phyloP scores from a whole-genome alignment of 441 rosid species.

The Metrosideros polymorpha region DNA sequence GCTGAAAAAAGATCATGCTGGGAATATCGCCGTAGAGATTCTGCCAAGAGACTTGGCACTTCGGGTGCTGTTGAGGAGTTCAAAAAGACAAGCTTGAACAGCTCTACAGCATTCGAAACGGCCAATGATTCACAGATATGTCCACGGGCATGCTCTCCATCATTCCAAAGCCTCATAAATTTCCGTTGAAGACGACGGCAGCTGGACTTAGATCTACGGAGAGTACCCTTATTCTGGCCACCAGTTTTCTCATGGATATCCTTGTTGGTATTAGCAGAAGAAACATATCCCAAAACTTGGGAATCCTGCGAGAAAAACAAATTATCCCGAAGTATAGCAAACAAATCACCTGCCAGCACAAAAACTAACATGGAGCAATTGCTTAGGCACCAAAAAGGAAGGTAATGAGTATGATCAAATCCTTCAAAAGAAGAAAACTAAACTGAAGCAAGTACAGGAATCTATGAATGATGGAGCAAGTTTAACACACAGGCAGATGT shows the following conservation, averaged over 20 bases:
- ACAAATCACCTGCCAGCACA: not conserved
- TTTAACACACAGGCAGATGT: not conserved
- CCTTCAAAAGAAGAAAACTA: not conserved
- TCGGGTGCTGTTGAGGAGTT: slow-evolving; percentile 66
- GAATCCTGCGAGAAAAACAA: slow-evolving; percentile 21
- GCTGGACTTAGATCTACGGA: slow-evolving; percentile 37
- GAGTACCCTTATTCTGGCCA: slow-evolving; percentile 33
- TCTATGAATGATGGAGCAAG: not conserved
- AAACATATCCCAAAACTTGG: slow-evolving; percentile 34
- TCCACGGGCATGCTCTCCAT: slow-evolving; percentile 34
- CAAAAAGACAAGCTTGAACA: slow-evolving; percentile 88
- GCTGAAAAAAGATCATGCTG: slow-evolving; percentile 95
- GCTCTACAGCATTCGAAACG: slow-evolving; percentile 87
- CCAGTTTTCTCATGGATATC: slow-evolving; percentile 18
- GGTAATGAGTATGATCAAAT: not conserved
- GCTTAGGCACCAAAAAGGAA: not conserved
- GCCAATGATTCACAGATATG: slow-evolving; percentile 71
- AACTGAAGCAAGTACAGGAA: not conserved
- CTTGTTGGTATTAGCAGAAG: slow-evolving; percentile 26
- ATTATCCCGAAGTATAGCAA: not conserved
- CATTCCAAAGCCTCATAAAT: slow-evolving; percentile 47
- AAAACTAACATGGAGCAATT: not conserved
- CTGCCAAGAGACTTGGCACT: slow-evolving; percentile 61
- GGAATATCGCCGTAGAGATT: slow-evolving; percentile 79
- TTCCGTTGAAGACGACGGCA: slow-evolving; percentile 43